Evolutionary conservation across 1,284 basidiomycete species (phyloP), one percentile per base, ranked within the genome.

Genomic region (Rhodofomes roseus): DNA sequence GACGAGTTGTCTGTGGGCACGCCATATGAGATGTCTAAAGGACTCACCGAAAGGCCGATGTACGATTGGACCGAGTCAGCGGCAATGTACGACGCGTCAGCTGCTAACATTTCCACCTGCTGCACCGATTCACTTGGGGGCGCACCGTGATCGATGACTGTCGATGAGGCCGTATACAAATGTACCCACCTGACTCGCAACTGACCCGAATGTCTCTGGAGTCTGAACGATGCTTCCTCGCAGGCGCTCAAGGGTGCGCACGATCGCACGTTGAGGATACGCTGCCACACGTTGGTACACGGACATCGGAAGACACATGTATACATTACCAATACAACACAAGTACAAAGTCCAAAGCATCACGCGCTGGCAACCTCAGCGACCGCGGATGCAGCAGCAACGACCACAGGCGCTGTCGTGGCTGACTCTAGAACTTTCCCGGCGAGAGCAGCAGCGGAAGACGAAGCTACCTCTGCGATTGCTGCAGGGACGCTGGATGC

Each of bases 401-500:
- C 57, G 8, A 56, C 55, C 25, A 60, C 63, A 37, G 63, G 60
- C 8, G 62, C 60, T 1, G 65, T 58, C 1, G 61, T 56, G 18
- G 64, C 29, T 5, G 66, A 66, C 31, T 66, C 65, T 16, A 66
- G 58, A 5, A 64, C 53, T 57, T 65, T 63, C 53, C 62, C 63
- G 11, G 64, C 57, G 1, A 61, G 59, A 12, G 59, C 58, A 57
- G 65, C 58, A 40, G 65, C 62, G 11, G 64, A 60, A 5, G 61
- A 61, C 2, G 64, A 57, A 25, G 61, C 64, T 14, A 67, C 59
- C 22, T 66, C 65, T 11, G 62, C 60, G 7, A 61, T 41, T 2
- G 53, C 53, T 20, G 53, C 58, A 20, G 63, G 48, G 44, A 62
- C 25, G 60, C 48, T 12, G 63, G 57, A 25, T 48, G 46, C 29